Evolutionary conservation across 2,329 filamentous ascomycete genomes (phyloP), one percentile per base, ranked within the genome.

Genomic region (Metarhizium robertsii): DNA sequence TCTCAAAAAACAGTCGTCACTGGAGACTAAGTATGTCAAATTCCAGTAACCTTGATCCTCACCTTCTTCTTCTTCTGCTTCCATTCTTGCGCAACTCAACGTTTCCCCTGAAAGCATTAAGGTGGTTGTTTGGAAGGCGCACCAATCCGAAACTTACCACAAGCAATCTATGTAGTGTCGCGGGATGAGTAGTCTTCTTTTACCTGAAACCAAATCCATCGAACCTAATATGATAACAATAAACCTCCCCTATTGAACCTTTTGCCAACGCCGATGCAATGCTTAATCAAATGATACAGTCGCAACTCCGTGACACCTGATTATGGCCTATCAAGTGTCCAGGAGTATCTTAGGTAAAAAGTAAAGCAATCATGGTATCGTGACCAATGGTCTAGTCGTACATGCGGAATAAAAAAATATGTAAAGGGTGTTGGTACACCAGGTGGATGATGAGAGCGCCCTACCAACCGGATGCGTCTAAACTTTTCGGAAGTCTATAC

Each of bases 251-350:
- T 62, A 54, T 55, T 61, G 65, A 57, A 65, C 66, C 71, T 66
- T 64, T 66, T 56, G 60, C 70, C 66, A 81, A 83, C 79, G 79
- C 79, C 79, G 69, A 64, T 81, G 79, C 79, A 78, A 82, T 81
- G 79, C 79, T 66, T 62, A 67, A 64, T 61, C 62, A 70, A 68
- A 67, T 70, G 67, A 65, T 74, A 73, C 71, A 74, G 64, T 66
- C 64, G 62, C 64, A 57, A 48, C 47, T 58, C 50, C 52, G 47
- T 52, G 45, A 29, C 16, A 2, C 58, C 54, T 54, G 62, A 54
- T 56, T 60, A 58, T 65, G 64, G 57, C 64, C 66, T 62, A 58
- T 59, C 64, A 60, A 59, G 58, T 55, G 16, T n/a, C 25, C 36
- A 16, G 36, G 50, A 51, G 40, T 14, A 20, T 50, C 43, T 46